phyloP scores from a whole-genome alignment of 768 basidiomycete genomes.

The Lentinula boryana region DNA sequence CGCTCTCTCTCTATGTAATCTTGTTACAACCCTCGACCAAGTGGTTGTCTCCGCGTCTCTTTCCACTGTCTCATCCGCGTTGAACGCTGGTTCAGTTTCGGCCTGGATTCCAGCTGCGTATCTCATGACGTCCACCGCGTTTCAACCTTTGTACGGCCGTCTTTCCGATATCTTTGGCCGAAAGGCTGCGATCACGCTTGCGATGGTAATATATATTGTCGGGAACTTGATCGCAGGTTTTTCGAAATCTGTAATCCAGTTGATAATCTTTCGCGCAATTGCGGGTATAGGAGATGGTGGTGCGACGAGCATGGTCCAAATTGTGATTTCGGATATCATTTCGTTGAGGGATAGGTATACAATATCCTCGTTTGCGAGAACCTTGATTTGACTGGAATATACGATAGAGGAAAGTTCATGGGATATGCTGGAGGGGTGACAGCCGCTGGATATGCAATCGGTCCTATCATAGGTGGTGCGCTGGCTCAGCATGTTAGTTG shows the following conservation, averaged over 20 bases:
- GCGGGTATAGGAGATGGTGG: slow-evolving; percentile 70
- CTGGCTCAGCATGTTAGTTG: slow-evolving; percentile 58
- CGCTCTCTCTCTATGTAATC: slow-evolving; percentile 54
- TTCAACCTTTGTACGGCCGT: slow-evolving; percentile 56
- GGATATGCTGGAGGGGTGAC: slow-evolving; percentile 58
- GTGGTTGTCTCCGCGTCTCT: slow-evolving; percentile 55
- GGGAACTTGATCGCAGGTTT: slow-evolving; percentile 64
- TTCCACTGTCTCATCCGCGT: slow-evolving; percentile 62
- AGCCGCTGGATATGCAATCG: slow-evolving; percentile 58
- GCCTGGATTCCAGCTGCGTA: slow-evolving; percentile 75
- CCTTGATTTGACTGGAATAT: background rate
- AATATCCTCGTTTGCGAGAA: background rate
- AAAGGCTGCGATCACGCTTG: slow-evolving; percentile 47
- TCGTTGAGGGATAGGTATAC: slow-evolving; percentile 56
- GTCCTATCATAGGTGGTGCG: slow-evolving; percentile 63
- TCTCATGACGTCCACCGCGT: slow-evolving; percentile 52
- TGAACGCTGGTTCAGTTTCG: slow-evolving; percentile 55
- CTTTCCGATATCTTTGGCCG: slow-evolving; percentile 66
- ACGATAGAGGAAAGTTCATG: slow-evolving; percentile 63
- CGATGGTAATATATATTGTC: slow-evolving; percentile 56
- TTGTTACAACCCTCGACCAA: slow-evolving; percentile 61
- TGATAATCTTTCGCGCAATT: slow-evolving; percentile 65
- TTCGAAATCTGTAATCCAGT: slow-evolving; percentile 53
- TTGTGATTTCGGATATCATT: slow-evolving; percentile 69
- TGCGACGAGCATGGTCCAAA: slow-evolving; percentile 63